Evolutionary conservation across 1,284 basidiomycete species (phyloP), one percentile per base, ranked within the genome.

Genomic region (Athelia psychrophila): DNA sequence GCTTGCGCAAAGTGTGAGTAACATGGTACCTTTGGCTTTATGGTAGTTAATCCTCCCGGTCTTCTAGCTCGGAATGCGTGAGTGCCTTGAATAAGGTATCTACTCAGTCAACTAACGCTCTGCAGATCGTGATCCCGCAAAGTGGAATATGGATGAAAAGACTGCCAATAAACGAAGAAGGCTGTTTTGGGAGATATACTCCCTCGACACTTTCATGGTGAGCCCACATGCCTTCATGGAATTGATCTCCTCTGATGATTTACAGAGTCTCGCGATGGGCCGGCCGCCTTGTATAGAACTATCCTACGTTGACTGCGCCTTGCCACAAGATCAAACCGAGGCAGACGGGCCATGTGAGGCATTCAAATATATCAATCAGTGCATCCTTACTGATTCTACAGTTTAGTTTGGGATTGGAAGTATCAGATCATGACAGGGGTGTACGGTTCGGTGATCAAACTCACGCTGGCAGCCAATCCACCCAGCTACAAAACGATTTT

Each of bases 241-340:
- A 36, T 1, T 30, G 45, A 42, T 23, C 44, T 48, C n/a, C 75
- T 74, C 54, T 59, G 27, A 30, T 13, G 50, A 23, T 53, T 20
- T 16, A 13, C 54, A 83, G 81, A 76, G 78, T 58, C 64, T 83
- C 51, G 70, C 71, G 23, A 63, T 80, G 19, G 81, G 81, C 18
- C 72, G 81, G 35, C 82, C 81, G 3, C 80, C 81, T 1, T 75
- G 79, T 4, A 76, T 81, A 45, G 74, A 75, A 16, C 58, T 80
- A 18, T 79, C 80, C 2, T 84, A 83, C 50, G 67, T 81, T 18
- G 81, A 83, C 52, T 81, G 79, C 52, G 78, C 82, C 60, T 79
- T 81, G 48, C 80, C 80, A 6, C 70, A 71, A 38, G 78, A 80
- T 42, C 77, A 79, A 18, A 72, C 78, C 19, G 75, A 77, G 46